Percentiles rank a stretch among this genome's conserved stretches.
Conservation (phyloP, 2,329 filamentous ascomycete genomes). For the Pestalotiopsis sp. region DNA sequence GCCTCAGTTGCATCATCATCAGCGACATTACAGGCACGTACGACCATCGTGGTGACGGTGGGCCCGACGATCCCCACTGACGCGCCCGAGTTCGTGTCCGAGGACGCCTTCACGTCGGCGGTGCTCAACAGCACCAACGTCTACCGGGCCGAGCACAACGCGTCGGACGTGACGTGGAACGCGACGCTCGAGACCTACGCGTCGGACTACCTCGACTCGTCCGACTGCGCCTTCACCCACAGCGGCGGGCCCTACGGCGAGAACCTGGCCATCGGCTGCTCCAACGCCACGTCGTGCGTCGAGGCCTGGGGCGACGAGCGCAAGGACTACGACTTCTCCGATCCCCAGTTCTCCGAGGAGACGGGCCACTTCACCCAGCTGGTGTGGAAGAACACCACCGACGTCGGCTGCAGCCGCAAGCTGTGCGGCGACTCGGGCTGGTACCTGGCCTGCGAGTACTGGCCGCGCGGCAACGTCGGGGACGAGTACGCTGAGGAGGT, state of each 20-base stretch:
- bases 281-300: slow-evolving; percentile 60
- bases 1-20: background rate
- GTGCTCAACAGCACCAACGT: slow-evolving; percentile 68
- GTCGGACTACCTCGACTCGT: slow-evolving; percentile 44
- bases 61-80: slow-evolving; percentile 25
- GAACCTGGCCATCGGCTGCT: slow-evolving; percentile 72
- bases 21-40: slow-evolving; percentile 22
- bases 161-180: slow-evolving; percentile 65
- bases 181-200: slow-evolving; percentile 59
- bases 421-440: slow-evolving; percentile 54
- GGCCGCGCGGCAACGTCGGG: slow-evolving; percentile 65
- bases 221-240: slow-evolving; percentile 53
- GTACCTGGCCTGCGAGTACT: slow-evolving; percentile 74
- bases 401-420: slow-evolving; percentile 56
- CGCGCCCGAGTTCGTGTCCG: slow-evolving; percentile 34
- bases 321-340: slow-evolving; percentile 58
- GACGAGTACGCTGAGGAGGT: slow-evolving; percentile 54
- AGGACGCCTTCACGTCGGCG: slow-evolving; percentile 48
- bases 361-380: slow-evolving; percentile 77
- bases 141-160: slow-evolving; percentile 67
- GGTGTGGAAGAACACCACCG: slow-evolving; percentile 67
- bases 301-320: slow-evolving; percentile 68
- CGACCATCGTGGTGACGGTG: slow-evolving; percentile 25
- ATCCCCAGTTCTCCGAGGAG: slow-evolving; percentile 56
- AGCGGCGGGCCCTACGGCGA: slow-evolving; percentile 70